Percentiles rank a stretch among this genome's conserved stretches.
phyloP scores from a whole-genome alignment of 768 basidiomycete genomes.

The Asterophora lycoperdoides region DNA sequence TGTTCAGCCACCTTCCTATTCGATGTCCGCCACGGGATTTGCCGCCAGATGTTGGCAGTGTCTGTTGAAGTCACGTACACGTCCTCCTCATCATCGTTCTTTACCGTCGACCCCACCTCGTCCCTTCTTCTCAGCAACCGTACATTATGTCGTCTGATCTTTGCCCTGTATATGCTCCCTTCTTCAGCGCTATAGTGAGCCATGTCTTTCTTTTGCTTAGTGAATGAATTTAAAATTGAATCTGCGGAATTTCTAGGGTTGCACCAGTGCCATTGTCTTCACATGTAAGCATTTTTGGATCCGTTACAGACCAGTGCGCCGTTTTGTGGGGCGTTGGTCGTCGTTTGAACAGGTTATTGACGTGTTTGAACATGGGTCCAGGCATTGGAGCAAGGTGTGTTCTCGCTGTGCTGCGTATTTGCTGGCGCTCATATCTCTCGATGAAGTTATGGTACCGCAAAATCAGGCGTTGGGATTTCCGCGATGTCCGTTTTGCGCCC shows the following conservation, averaged over 20 bases:
- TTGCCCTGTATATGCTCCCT: conserved; percentile 94
- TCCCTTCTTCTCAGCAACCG: conserved; percentile 13
- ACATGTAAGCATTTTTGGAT: conserved; percentile 65
- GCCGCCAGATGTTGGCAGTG: conserved; percentile 9
- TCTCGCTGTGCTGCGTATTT: conserved; percentile 10
- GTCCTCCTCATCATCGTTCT: conserved; percentile 15
- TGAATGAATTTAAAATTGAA: neutral
- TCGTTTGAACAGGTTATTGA: conserved; percentile 6
- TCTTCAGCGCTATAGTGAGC: conserved; percentile 94
- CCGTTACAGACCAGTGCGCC: neutral
- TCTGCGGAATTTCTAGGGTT: conserved; percentile 55
- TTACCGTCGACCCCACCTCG: conserved; percentile 3
- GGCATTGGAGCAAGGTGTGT: conserved; percentile 84
- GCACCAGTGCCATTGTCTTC: conserved; percentile 95
- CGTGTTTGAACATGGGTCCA: conserved; percentile 23
- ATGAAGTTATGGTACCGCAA: conserved; percentile 93
- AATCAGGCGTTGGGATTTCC: conserved; percentile 96
- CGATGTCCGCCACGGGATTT: conserved; percentile 13
- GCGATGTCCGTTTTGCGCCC: conserved; percentile 98
- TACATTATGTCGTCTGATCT: conserved; percentile 71
- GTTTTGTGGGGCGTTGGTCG: neutral
- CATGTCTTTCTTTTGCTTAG: neutral
- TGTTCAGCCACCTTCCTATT: conserved; percentile 10
- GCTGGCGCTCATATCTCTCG: conserved; percentile 11
- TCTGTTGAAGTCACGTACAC: conserved; percentile 15